Conservation (phyloP, 495 filamentous ascomycete species). For the Hapsidospora chrysogenum region DNA sequence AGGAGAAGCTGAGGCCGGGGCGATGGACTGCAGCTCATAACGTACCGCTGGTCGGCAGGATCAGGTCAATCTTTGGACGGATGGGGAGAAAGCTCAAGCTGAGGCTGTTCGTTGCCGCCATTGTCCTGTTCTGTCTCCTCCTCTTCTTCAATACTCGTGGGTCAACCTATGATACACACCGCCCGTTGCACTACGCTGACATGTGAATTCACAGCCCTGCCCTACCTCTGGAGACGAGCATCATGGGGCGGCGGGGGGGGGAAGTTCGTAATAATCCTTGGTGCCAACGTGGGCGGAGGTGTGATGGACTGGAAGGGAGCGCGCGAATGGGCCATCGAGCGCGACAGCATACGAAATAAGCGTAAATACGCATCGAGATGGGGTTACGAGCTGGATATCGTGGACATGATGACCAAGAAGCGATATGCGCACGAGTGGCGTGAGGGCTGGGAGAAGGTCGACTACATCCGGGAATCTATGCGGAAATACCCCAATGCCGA, state of each 20-base stretch:
- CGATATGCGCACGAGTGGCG: conserved; percentile 98
- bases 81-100: conserved; percentile 36
- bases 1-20: conserved; percentile 51
- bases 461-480: conserved; percentile 82
- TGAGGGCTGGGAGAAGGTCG: conserved; percentile 98
- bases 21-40: conserved; percentile 16
- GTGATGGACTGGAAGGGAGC: conserved; percentile 99
- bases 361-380: conserved; percentile 68
- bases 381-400: conserved; percentile 93
- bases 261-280: conserved; percentile 88
- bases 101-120: conserved; percentile 37
- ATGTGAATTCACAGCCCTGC: conserved; percentile 15
- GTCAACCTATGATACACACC: conserved; percentile 16
- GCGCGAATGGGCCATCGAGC: conserved; percentile 93
- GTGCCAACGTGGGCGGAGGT: conserved; percentile 85
- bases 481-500: conserved; percentile 89
- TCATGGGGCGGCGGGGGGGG: conserved; percentile 57
- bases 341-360: conserved; percentile 92
- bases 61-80: conserved; percentile 16
- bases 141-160: conserved; percentile 54
- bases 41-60: conserved; percentile 20
- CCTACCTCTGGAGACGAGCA: conserved; percentile 30
- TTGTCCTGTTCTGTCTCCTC: conserved; percentile 44
- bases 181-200: too few species aligned
- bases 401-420: conserved; percentile 97